Evolutionary conservation across 371 early-diverging fungal genomes (phyloP).

Genomic region (Mortierella sp.): DNA sequence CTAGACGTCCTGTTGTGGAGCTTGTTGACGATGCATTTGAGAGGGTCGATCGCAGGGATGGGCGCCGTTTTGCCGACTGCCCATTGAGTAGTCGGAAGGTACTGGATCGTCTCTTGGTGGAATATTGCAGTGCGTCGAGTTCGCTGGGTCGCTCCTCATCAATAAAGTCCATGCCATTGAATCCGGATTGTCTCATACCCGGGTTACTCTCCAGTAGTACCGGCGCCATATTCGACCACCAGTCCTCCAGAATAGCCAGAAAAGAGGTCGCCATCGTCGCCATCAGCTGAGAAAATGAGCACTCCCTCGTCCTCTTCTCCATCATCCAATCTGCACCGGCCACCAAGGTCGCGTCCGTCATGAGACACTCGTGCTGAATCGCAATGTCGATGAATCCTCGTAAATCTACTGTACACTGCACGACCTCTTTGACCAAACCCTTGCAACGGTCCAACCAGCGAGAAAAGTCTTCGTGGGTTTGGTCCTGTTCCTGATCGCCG

Average conservation of each 20-base stretch:
- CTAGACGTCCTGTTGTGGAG: slow-evolving; percentile 2
- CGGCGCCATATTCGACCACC: slow-evolving; percentile 48
- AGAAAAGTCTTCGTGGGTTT: not conserved
- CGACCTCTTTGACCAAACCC: slow-evolving; percentile 35
- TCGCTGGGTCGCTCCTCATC: slow-evolving; percentile 9
- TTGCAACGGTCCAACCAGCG: slow-evolving; percentile 22
- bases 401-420: slow-evolving; percentile 41
- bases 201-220: slow-evolving; percentile 15
- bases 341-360: slow-evolving; percentile 33
- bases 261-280: slow-evolving; percentile 42
- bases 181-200: not conserved
- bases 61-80: slow-evolving; percentile 21
- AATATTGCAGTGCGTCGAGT: not conserved
- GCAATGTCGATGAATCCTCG: slow-evolving; percentile 39
- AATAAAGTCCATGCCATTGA: slow-evolving; percentile 33
- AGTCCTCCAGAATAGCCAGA: slow-evolving; percentile 46
- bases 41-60: slow-evolving; percentile 24
- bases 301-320: slow-evolving; percentile 46
- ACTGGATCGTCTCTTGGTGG: not conserved
- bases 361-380: slow-evolving; percentile 46
- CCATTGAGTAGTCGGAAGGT: slow-evolving; percentile 11
- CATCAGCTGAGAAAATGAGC: slow-evolving; percentile 41
- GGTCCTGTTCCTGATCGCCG: slow-evolving; percentile 16
- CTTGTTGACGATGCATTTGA: slow-evolving; percentile 24
- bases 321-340: slow-evolving; percentile 46